Conservation (phyloP, 2,329 filamentous ascomycete species). For the Thielaviopsis punctulata region DNA sequence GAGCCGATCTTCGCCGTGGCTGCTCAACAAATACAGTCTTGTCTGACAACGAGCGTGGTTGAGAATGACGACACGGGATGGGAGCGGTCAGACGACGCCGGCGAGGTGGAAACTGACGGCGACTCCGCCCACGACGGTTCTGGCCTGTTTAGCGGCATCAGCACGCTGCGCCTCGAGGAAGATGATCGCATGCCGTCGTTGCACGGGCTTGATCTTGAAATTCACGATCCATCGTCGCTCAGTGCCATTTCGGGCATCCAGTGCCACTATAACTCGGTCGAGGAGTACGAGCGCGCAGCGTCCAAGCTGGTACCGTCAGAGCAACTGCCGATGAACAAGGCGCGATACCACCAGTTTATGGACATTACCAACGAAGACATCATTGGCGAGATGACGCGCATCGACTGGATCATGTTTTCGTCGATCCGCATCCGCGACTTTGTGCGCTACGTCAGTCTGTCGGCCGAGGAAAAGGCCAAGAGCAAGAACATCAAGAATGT, state of each 20-base stretch:
- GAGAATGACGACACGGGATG: slow-evolving; percentile 88
- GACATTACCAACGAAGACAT: slow-evolving; percentile 69
- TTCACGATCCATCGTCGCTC: slow-evolving; percentile 9
- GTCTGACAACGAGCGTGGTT: slow-evolving; percentile 51
- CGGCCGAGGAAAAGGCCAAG: slow-evolving; percentile 51
- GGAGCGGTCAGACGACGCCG: slow-evolving; percentile 58
- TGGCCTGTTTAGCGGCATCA: slow-evolving; percentile 28
- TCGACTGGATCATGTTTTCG: slow-evolving; percentile 97
- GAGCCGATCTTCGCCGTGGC: slow-evolving; percentile 73
- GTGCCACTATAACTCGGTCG: slow-evolving; percentile 43
- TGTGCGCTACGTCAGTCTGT: slow-evolving; percentile 74
- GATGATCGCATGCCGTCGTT: slow-evolving; percentile 14
- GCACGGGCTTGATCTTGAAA: slow-evolving; percentile 14
- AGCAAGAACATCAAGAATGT: slow-evolving; percentile 70
- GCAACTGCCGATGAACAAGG: slow-evolving; percentile 57
- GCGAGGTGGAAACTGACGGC: slow-evolving; percentile 18
- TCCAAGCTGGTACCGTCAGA: slow-evolving; percentile 52
- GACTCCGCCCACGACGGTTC: slow-evolving; percentile 19
- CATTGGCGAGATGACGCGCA: slow-evolving; percentile 79
- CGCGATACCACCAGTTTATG: slow-evolving; percentile 83
- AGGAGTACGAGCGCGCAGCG: slow-evolving; percentile 69
- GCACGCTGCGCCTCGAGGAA: slow-evolving; percentile 31
- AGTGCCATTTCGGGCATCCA: slow-evolving; percentile 8
- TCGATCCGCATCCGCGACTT: slow-evolving; percentile 86
- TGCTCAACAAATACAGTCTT: slow-evolving; percentile 67